Evolutionary conservation across 768 basidiomycete species (phyloP), one percentile per base, ranked within the genome.

Genomic region (Wakefieldia striispora): DNA sequence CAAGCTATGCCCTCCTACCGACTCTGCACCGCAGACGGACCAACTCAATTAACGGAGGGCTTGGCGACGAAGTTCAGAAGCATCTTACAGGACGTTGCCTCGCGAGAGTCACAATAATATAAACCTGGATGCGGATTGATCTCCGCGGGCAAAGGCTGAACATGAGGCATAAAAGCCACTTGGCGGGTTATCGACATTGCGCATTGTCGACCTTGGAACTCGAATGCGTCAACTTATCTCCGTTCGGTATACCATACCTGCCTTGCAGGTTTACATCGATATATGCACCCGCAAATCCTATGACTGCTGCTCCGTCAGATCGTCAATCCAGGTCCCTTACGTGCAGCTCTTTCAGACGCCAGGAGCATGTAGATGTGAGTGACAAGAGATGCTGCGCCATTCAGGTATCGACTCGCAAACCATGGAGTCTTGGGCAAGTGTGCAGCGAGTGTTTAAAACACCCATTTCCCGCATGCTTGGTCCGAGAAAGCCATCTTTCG

Each of bases 1-100:
- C 81, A 87, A 59, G 76, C 85, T 6, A 91, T 92, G 90, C 88
- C 89, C 0, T 76, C 90, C 7, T 92, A 92, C 64, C 81, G 91
- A 17, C 51, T 91, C 16, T 90, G 86, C 66, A 92, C 91, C 1
- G 66, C 78, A 11, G 86, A 91, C 50, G 91, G 90, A 3, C 68
- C 87, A 0, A 74, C 76, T 1, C 79, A 81, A 50, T 75, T 92
- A 43, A 88, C 88, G 0, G 79, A 81, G 6, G 88, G 86, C 3
- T 72, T 91, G 9, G 75, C 79, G 33, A 61, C 65, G 53, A 73
- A 76, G 35, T 73, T 89, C 55, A 67, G 57, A 48, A 60, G 46
- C 40, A 42, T 72, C 16, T 64, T 84, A n/a, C 64, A 67, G 27
- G 56, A 56, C 19, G 63, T 63, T 3, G 67, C 63, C 17, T 57